Evolutionary conservation across 768 basidiomycete species (phyloP).

Genomic region (Boletellus ananas): DNA sequence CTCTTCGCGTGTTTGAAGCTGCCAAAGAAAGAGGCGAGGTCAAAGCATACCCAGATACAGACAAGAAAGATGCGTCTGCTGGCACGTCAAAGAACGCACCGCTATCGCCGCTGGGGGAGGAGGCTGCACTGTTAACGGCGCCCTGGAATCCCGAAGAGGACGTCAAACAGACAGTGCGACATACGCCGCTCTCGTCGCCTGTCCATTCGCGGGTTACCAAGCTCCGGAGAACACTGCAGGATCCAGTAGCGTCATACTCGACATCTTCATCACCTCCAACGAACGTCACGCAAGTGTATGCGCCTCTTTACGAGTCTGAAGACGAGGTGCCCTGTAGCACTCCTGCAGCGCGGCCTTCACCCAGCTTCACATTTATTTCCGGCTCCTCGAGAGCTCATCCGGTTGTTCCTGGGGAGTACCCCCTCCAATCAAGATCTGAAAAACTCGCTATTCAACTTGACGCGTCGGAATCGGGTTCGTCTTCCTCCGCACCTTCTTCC

Average conservation of each 20-base stretch:
- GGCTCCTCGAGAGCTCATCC: constrained; percentile 18
- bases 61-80: not conserved
- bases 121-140: constrained; percentile 13
- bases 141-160: constrained; percentile 7
- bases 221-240: constrained; percentile 10
- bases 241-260: constrained; percentile 6
- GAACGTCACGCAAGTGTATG: constrained; percentile 17
- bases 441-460: constrained; percentile 1
- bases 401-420: not conserved
- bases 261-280: constrained; percentile 26
- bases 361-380: constrained; percentile 17
- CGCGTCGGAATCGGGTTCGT: constrained; percentile 6
- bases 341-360: constrained; percentile 7
- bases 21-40: constrained; percentile 30
- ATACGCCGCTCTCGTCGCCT: not conserved
- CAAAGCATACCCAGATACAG: constrained; percentile 8
- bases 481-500: not conserved
- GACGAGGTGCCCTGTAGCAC: constrained; percentile 10
- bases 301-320: constrained; percentile 10
- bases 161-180: not conserved
- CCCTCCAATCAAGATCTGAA: not conserved
- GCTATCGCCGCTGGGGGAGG: constrained; percentile 17
- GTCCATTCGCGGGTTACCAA: constrained; percentile 1
- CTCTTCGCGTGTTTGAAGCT: constrained; percentile 29
- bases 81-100: constrained; percentile 5